These are phyloP conservation scores for Aureobasidium mangrovei DNA, from an alignment of 2,329 filamentous ascomycete genomes.

Conservation along the genomic window DNA sequence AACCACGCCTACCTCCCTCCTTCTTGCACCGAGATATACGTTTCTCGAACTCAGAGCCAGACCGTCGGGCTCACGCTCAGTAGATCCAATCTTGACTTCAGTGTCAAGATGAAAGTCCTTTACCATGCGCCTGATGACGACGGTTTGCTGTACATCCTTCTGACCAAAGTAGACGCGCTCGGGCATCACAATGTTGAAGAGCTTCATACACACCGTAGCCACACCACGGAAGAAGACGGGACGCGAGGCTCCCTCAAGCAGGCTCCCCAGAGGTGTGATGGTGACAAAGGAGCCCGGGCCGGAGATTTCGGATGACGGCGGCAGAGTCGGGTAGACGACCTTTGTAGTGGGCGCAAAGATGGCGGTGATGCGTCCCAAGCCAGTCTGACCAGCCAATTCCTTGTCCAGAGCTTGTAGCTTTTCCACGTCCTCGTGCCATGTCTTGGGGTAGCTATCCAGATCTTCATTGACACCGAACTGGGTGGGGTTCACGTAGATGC, in stretches of 20 bases:
- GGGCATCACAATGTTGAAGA: slow-evolving; percentile 74
- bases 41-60: slow-evolving; percentile 89
- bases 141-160: slow-evolving; percentile 95
- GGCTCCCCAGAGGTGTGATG: slow-evolving; percentile 71
- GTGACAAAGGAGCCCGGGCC: slow-evolving; percentile 84
- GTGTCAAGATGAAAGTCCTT: slow-evolving; percentile 76
- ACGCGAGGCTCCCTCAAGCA: slow-evolving; percentile 75
- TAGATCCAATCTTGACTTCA: slow-evolving; percentile 64
- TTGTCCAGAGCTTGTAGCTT: slow-evolving; percentile 60
- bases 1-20: slow-evolving; percentile 64
- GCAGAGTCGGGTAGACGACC: slow-evolving; percentile 82
- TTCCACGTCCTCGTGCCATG: slow-evolving; percentile 69
- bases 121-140: slow-evolving; percentile 79
- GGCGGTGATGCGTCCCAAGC: slow-evolving; percentile 60
- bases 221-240: slow-evolving; percentile 96
- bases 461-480: slow-evolving; percentile 91
- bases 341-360: slow-evolving; percentile 77
- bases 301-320: slow-evolving; percentile 59
- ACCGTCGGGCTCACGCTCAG: slow-evolving; percentile 68
- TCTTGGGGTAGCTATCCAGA: slow-evolving; percentile 78
- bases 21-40: slow-evolving; percentile 73
- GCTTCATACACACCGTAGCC: slow-evolving; percentile 90
- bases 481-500: slow-evolving; percentile 91
- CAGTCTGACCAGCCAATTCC: slow-evolving; percentile 49
- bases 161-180: slow-evolving; percentile 88